Evolutionary conservation across 2,329 filamentous ascomycete species (phyloP), one percentile per base, ranked within the genome.

Genomic region (Cryphonectria carpinicola): DNA sequence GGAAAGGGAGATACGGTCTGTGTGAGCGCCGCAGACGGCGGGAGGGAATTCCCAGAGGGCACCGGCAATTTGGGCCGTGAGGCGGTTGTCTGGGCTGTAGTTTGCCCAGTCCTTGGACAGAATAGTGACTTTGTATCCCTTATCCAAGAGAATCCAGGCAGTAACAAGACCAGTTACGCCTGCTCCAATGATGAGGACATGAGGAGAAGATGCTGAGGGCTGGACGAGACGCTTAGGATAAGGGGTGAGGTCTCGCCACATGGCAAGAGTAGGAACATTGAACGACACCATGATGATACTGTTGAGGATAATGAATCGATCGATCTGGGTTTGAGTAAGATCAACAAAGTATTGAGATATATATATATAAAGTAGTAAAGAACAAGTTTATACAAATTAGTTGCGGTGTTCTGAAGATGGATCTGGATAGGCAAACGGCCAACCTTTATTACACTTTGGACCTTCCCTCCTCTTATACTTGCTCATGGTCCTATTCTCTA

Each of bases 31-130:
- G 71, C 83, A 85, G 1, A 81, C 82, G 0, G 81, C 82, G 0
- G 83, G 83, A 37, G 83, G 82, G 66, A 78, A 82, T 71, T 85
- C 82, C 83, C 83, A 85, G 1, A 85, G 77, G 0, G 83, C 83
- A 17, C 82, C 83, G 1, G 82, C 82, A 66, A 84, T 82, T 72
- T 85, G 83, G 0, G 83, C 84, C 1, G 83, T 84, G 46, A 85
- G 73, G 14, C 82, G 82, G 43, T 80, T 75, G 43, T 78, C 74
- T 25, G 77, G 74, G 71, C 70, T 79, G 32, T 73, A 77, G 25
- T 74, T 74, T 41, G 79, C 82, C 82, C 82, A 85, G 54, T 82
- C 78, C 64, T 80, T 81, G 54, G 83, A 80, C 37, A 84, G 62
- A 41, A 85, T 78, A 5, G 83, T 85, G 70, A 84, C 83, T 37